These are phyloP conservation scores for Gastrolobium bilobum DNA, from an alignment of 306 rosid species.

Conservation along the genomic window DNA sequence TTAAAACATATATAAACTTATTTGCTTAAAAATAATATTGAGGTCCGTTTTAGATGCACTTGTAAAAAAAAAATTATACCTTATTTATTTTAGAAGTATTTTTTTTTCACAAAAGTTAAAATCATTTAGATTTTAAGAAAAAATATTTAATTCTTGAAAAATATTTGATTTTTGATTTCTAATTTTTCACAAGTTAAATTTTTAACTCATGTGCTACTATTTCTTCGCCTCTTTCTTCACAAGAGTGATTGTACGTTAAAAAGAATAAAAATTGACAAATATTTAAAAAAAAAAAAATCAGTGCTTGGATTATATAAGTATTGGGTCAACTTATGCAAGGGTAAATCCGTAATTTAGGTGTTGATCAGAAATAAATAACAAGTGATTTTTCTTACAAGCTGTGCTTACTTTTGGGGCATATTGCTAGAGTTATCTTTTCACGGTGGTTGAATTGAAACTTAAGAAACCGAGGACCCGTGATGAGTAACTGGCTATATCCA, in stretches of 20 bases:
- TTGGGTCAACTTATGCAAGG: conserved; percentile 43
- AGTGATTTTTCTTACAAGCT: background rate
- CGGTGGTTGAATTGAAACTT: conserved; percentile 53
- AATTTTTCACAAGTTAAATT: too few species aligned
- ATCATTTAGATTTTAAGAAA: too few species aligned
- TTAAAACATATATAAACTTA: too few species aligned
- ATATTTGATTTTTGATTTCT: too few species aligned
- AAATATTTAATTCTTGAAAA: too few species aligned
- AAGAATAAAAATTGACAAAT: background rate
- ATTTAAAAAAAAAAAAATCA: background rate
- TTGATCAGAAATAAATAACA: conserved; percentile 2
- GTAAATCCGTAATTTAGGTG: conserved; percentile 20
- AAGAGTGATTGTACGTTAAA: background rate
- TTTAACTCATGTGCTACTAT: too few species aligned
- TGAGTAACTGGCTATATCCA: conserved; percentile 55
- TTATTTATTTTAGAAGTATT: too few species aligned
- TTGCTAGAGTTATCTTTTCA: conserved; percentile 39
- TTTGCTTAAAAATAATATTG: too few species aligned
- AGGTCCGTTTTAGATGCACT: too few species aligned
- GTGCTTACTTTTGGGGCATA: conserved; percentile 50
- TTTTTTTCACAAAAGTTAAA: too few species aligned
- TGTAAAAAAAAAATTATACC: too few species aligned
- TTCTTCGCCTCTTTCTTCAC: conserved; percentile 5
- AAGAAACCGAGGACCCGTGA: conserved; percentile 77
- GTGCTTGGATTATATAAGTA: background rate